Evolutionary conservation across 179 eudicot genomes (phyloP).

Genomic region (Nepenthes alata): DNA sequence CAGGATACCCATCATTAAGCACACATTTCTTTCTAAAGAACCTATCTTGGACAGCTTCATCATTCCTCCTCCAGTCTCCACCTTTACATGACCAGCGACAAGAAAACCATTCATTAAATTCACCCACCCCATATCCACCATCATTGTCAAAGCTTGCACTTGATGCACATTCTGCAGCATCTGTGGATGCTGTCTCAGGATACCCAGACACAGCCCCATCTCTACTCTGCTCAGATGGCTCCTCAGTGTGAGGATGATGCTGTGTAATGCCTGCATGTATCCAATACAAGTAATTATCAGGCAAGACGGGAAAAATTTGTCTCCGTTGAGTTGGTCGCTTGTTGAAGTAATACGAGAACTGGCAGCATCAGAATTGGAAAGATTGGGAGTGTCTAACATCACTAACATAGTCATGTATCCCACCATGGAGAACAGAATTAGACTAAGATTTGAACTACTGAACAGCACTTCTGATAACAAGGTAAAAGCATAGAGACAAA

Average conservation of each 20-base stretch:
- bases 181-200: conserved; percentile 28
- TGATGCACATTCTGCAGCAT: conserved; percentile 36
- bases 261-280: conserved; percentile 30
- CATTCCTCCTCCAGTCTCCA: conserved; percentile 88
- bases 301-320: neutral
- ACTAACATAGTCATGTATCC: too few species aligned
- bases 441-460: too few species aligned
- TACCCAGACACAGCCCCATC: conserved; percentile 15
- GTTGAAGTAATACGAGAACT: too few species aligned
- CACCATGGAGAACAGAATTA: too few species aligned
- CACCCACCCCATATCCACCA: conserved; percentile 21
- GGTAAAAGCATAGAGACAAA: too few species aligned
- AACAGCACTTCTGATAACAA: too few species aligned
- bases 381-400: too few species aligned
- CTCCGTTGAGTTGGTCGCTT: neutral
- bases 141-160: conserved; percentile 45
- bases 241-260: conserved; percentile 22
- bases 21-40: conserved; percentile 49
- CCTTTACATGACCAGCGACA: conserved; percentile 84
- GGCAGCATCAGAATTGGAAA: too few species aligned
- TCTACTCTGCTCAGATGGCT: conserved; percentile 33
- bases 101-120: conserved; percentile 47
- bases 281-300: neutral
- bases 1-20: conserved; percentile 88
- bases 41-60: conserved; percentile 59